These are phyloP conservation scores for Leptographium wingfieldii DNA, from an alignment of 2,329 filamentous ascomycete species.

Conservation along the genomic window DNA sequence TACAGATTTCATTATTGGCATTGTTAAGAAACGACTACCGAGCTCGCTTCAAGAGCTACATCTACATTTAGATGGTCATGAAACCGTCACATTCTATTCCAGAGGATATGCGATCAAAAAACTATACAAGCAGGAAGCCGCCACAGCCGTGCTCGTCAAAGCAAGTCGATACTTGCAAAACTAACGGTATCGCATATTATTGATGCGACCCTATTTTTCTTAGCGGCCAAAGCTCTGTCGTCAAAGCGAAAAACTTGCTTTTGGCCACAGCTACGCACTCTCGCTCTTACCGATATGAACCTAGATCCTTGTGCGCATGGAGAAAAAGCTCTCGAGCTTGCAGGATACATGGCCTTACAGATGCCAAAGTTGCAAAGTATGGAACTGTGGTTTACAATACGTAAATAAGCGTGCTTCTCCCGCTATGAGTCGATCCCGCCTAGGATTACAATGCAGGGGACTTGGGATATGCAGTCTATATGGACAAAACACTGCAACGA, in stretches of 20 bases:
- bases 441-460: neutral
- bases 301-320: neutral
- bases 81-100: neutral
- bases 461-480: neutral
- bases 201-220: neutral
- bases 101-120: neutral
- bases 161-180: neutral
- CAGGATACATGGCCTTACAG: neutral
- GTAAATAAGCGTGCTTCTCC: neutral
- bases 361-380: neutral
- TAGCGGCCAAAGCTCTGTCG: neutral
- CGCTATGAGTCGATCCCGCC: neutral
- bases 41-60: neutral
- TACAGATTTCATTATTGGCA: neutral
- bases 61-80: neutral
- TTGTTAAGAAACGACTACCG: neutral
- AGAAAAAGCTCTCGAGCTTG: neutral
- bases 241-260: neutral
- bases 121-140: neutral
- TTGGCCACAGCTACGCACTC: neutral
- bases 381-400: neutral
- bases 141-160: neutral
- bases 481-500: neutral
- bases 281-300: neutral
- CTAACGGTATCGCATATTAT: neutral